Evolutionary conservation across 371 early-diverging fungal genomes (phyloP).

Genomic region (Syncephalastrum racemosum): DNA sequence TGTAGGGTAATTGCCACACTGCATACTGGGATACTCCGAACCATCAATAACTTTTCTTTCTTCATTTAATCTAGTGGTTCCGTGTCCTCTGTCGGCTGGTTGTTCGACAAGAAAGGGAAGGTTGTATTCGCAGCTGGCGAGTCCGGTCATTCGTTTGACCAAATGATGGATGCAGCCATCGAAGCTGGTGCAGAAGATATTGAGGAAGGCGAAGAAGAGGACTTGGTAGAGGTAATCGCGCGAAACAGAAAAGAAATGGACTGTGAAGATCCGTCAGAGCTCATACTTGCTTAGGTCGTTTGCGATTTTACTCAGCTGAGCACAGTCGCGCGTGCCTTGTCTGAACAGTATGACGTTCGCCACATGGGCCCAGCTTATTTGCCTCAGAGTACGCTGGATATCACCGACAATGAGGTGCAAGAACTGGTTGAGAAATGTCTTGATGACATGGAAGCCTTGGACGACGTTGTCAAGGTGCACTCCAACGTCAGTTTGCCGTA

Average conservation of each 20-base stretch:
- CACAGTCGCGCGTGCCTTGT: slow-evolving; percentile 33
- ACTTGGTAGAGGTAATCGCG: slow-evolving; percentile 31
- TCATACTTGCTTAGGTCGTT: slow-evolving; percentile 26
- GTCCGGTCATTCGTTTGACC: slow-evolving; percentile 47
- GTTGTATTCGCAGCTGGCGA: slow-evolving; percentile 44
- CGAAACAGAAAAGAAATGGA: background rate
- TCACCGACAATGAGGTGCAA: slow-evolving; percentile 37
- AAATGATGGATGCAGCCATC: slow-evolving; percentile 59
- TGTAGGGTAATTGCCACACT: slow-evolving; percentile 32
- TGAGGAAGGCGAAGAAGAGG: slow-evolving; percentile 40
- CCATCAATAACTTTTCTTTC: background rate
- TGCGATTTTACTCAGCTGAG: slow-evolving; percentile 53
- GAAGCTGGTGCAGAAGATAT: slow-evolving; percentile 67
- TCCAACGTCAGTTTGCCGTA: slow-evolving; percentile 40
- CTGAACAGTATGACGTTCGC: slow-evolving; percentile 42
- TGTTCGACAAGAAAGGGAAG: slow-evolving; percentile 62
- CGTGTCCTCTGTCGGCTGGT: slow-evolving; percentile 56
- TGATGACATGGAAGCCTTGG: slow-evolving; percentile 52
- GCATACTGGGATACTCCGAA: background rate
- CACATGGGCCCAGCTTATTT: slow-evolving; percentile 46
- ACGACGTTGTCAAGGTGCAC: slow-evolving; percentile 59
- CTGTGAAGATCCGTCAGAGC: background rate
- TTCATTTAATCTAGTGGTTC: slow-evolving; percentile 41
- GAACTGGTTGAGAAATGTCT: slow-evolving; percentile 44
- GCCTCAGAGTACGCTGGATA: slow-evolving; percentile 37